phyloP scores from a whole-genome alignment of 148 eudicot species.

The Vaccinium myrtillus region DNA sequence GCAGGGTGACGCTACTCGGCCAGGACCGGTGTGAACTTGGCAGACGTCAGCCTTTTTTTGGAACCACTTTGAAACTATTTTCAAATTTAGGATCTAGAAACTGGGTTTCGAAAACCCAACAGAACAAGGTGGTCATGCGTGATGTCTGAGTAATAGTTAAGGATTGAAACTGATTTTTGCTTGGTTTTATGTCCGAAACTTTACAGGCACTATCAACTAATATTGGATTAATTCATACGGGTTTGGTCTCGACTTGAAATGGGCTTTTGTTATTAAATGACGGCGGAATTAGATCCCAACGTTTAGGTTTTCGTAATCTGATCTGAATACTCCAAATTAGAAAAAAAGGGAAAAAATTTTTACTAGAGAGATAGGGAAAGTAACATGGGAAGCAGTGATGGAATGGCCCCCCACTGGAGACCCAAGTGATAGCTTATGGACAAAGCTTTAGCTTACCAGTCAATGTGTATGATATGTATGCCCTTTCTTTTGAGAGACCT shows the following conservation, averaged over 20 bases:
- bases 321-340: neutral
- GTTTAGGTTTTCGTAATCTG: neutral
- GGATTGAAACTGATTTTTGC: neutral
- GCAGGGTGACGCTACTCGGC: too few relatives aligned
- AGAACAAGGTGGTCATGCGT: too few relatives aligned
- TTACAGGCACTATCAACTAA: too few relatives aligned
- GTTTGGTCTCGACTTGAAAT: neutral
- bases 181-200: too few relatives aligned
- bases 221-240: too few relatives aligned
- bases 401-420: neutral
- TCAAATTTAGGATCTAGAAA: too few relatives aligned
- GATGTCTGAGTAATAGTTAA: too few relatives aligned
- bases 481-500: neutral
- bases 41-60: too few relatives aligned
- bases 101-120: too few relatives aligned
- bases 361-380: neutral
- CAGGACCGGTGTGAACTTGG: too few relatives aligned
- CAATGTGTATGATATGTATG: neutral
- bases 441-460: neutral
- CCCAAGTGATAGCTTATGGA: constrained; percentile 9
- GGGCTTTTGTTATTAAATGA: neutral
- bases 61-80: too few relatives aligned
- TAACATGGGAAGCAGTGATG: constrained; percentile 17
- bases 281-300: too few relatives aligned
- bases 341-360: neutral